Evolutionary conservation across 306 rosid species (phyloP).

Genomic region (Cucumis hystrix): DNA sequence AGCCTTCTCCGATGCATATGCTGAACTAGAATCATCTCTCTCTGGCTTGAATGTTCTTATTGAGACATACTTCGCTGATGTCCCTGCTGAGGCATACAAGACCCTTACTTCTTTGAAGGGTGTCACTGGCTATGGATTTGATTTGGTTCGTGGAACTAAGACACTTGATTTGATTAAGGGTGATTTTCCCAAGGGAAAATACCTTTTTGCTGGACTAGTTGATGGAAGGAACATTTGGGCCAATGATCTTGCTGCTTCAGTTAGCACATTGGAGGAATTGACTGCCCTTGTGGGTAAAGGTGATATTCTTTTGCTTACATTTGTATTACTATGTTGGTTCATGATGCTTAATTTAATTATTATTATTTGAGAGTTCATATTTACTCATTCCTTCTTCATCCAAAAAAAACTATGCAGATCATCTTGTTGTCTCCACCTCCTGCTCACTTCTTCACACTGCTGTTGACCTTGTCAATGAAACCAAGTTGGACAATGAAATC

Average conservation of each 20-base stretch:
- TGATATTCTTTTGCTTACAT: slow-evolving; percentile 5
- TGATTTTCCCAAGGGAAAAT: slow-evolving; percentile 61
- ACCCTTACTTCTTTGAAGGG: slow-evolving; percentile 65
- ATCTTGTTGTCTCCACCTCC: slow-evolving; percentile 69
- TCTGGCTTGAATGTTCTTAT: slow-evolving; percentile 60
- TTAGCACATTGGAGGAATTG: slow-evolving; percentile 35
- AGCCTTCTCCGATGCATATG: slow-evolving; percentile 49
- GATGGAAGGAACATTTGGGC: slow-evolving; percentile 94
- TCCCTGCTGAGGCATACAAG: slow-evolving; percentile 55
- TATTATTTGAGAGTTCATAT: neutral
- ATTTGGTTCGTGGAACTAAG: slow-evolving; percentile 70
- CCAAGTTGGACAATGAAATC: slow-evolving; percentile 57
- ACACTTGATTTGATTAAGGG: slow-evolving; percentile 59
- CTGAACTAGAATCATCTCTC: slow-evolving; percentile 49
- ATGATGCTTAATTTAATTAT: neutral
- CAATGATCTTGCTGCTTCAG: slow-evolving; percentile 56
- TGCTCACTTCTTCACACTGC: slow-evolving; percentile 93
- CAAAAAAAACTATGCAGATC: slow-evolving; percentile 21
- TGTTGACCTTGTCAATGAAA: slow-evolving; percentile 72
- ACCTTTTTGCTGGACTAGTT: slow-evolving; percentile 77
- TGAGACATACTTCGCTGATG: slow-evolving; percentile 72
- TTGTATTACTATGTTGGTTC: neutral
- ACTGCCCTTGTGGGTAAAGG: slow-evolving; percentile 66
- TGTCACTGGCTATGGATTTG: slow-evolving; percentile 64
- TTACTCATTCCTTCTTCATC: neutral